These are phyloP conservation scores for Plasmopara viticola DNA, from an alignment of 352 stramenopile genomes.

Conservation along the genomic window DNA sequence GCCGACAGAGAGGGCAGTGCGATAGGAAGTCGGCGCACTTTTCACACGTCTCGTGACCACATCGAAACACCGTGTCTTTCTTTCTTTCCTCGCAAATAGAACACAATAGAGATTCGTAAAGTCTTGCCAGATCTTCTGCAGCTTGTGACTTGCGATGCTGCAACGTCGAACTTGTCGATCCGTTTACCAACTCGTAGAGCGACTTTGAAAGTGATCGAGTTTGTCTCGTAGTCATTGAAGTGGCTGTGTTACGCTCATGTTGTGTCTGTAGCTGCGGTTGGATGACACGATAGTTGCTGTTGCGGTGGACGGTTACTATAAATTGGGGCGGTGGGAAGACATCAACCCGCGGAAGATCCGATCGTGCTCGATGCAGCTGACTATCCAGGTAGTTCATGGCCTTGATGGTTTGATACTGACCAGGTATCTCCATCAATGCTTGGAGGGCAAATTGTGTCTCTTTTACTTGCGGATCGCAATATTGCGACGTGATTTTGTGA, in stretches of 20 bases:
- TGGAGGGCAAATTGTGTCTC: conserved; percentile 73
- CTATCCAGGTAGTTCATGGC: conserved; percentile 52
- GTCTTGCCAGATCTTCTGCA: conserved; percentile 45
- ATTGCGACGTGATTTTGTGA: conserved; percentile 53
- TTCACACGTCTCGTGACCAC: conserved; percentile 73
- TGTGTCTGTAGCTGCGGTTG: conserved; percentile 15
- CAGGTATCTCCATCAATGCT: conserved; percentile 81
- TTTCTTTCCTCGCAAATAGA: conserved; percentile 67
- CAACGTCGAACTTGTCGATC: conserved; percentile 16
- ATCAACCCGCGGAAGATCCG: conserved; percentile 55
- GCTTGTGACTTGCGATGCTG: conserved; percentile 38
- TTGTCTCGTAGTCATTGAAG: conserved; percentile 13
- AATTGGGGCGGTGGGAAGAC: conserved; percentile 50
- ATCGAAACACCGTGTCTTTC: conserved; percentile 83
- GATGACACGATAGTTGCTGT: conserved; percentile 19
- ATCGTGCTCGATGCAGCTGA: conserved; percentile 37
- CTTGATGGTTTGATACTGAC: conserved; percentile 78
- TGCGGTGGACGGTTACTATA: conserved; percentile 19
- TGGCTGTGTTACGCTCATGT: conserved; percentile 3
- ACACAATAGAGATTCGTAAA: conserved; percentile 66
- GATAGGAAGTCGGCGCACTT: conserved; percentile 43
- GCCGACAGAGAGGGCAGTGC: conserved; percentile 67
- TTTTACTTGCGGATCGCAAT: conserved; percentile 37
- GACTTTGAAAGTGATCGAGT: conserved; percentile 22
- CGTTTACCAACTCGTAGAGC: conserved; percentile 16